Percentiles rank a stretch among this genome's conserved stretches.
phyloP scores from a whole-genome alignment of 371 early-diverging fungal species.

The Nematocida major region DNA sequence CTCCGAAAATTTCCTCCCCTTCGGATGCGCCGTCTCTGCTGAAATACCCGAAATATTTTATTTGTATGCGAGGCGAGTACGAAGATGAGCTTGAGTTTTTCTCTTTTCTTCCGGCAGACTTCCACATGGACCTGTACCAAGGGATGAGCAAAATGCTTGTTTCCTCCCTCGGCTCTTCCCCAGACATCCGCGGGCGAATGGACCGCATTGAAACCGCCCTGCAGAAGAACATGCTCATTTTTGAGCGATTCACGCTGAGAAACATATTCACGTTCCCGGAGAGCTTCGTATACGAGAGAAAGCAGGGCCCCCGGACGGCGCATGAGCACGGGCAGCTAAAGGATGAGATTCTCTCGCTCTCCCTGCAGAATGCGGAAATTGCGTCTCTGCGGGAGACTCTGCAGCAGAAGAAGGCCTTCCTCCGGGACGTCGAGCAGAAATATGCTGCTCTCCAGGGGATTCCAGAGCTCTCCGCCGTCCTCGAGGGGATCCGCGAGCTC shows the following conservation, averaged over 20 bases:
- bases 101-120: slow-evolving; percentile 58
- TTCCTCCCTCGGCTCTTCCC: neutral
- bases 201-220: slow-evolving; percentile 43
- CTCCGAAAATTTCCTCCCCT: neutral
- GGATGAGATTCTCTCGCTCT: slow-evolving; percentile 4
- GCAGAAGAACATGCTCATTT: slow-evolving; percentile 59
- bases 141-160: slow-evolving; percentile 16
- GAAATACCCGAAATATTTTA: neutral
- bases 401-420: neutral
- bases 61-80: slow-evolving; percentile 33
- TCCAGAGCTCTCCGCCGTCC: neutral
- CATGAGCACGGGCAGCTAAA: slow-evolving; percentile 34
- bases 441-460: neutral
- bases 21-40: neutral
- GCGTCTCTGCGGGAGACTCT: neutral
- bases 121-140: slow-evolving; percentile 55
- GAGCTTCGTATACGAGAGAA: slow-evolving; percentile 59
- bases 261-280: slow-evolving; percentile 62
- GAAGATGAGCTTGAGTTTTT: slow-evolving; percentile 64
- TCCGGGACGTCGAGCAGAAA: neutral
- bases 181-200: neutral
- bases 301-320: slow-evolving; percentile 10
- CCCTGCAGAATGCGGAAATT: neutral
- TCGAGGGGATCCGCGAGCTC: neutral
- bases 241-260: slow-evolving; percentile 60